Evolutionary conservation across 2,329 filamentous ascomycete genomes (phyloP).

Genomic region (Rutstroemia sydowiana): DNA sequence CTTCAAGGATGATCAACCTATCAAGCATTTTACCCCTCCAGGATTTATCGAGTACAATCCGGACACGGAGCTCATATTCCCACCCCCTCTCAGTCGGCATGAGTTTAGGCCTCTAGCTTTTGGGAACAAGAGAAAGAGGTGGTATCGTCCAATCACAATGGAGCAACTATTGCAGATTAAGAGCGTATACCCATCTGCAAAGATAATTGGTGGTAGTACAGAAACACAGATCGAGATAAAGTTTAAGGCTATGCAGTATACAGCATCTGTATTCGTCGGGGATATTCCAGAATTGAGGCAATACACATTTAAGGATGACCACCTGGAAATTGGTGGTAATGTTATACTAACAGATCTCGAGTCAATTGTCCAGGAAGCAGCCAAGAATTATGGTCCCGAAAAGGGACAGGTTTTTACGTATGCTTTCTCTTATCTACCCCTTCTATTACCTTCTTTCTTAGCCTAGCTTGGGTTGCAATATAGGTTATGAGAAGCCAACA

Average conservation of each 20-base stretch:
- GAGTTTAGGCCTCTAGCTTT: conserved; percentile 76
- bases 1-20: conserved; percentile 42
- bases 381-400: conserved; percentile 64
- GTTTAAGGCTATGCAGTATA: conserved; percentile 91
- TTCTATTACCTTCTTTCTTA: background rate
- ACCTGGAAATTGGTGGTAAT: conserved; percentile 90
- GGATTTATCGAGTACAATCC: conserved; percentile 92
- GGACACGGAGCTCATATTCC: conserved; percentile 92
- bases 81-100: conserved; percentile 75
- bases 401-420: conserved; percentile 62
- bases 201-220: conserved; percentile 91
- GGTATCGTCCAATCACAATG: conserved; percentile 84
- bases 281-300: conserved; percentile 86
- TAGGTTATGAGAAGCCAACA: background rate
- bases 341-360: conserved; percentile 89
- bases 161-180: conserved; percentile 91
- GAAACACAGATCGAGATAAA: conserved; percentile 98
- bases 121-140: conserved; percentile 89
- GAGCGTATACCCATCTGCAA: conserved; percentile 72
- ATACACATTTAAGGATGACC: conserved; percentile 70
- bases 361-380: conserved; percentile 69
- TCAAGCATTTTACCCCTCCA: conserved; percentile 71
- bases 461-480: background rate
- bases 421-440: background rate
- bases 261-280: conserved; percentile 82